Evolutionary conservation across 1,139 yeast genomes (phyloP), one percentile per base, ranked within the genome.

Genomic region (Saccharomyces hybrid): DNA sequence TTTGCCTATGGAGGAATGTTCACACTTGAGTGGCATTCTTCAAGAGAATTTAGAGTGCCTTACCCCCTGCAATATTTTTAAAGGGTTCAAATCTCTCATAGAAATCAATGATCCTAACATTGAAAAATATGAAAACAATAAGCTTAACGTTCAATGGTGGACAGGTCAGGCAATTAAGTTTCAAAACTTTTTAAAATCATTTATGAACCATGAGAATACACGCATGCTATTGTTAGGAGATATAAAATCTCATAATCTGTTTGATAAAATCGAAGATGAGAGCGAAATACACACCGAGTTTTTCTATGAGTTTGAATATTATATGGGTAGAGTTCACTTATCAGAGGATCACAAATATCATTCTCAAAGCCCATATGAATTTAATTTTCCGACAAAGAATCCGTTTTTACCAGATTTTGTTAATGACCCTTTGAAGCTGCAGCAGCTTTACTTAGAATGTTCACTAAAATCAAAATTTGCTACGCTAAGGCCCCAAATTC

Each of bases 1-100:
- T 3, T 65, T 76, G 1, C 70, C 80, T 0, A 73, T 76, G 72
- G 76, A 76, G 13, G 84, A 80, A 57, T 73, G 76, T 11, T 69
- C 79, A 0, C 63, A 63, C 1, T 62, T 65, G 14, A 64, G 76
- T 41, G 71, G 70, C 46, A 52, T 59, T 0, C 59, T 83, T 49
- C 75, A 78, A 55, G 59, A 63, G 9, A 68, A 76, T 53, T 57
- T 75, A 26, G 52, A 58, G 0, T 47, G 50, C 0, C 44, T 73
- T 4, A 68, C 70, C 0, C 61, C 69, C 0, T 65, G 71, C 25
- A 77, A 78, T 67, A 58, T 80, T 2, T 57, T 80, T 44, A 73
- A 72, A 56, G 79, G 79, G 0, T 59, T 67, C 3, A 68, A 73
- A 1, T 69, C 71, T 49, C 68, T 75, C 64, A 70, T 68, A 28